These are phyloP conservation scores for Ceratobasidium sp. DNA, from an alignment of 1,284 basidiomycete genomes.

Conservation along the genomic window DNA sequence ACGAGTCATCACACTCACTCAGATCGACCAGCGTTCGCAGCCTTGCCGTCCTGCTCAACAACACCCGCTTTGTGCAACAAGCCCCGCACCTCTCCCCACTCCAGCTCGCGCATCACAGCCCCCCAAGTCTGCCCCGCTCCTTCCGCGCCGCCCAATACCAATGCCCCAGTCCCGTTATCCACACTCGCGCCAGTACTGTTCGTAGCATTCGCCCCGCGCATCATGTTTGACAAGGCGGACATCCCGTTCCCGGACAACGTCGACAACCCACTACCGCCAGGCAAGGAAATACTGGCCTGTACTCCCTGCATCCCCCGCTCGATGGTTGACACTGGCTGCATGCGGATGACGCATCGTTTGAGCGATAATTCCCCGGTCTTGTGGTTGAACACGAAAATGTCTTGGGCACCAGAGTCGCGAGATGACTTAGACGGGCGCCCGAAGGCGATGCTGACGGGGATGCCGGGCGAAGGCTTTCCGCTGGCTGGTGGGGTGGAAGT, in stretches of 20 bases:
- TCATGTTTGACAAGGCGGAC: constrained; percentile 48
- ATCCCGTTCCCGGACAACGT: constrained; percentile 35
- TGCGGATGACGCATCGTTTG: constrained; percentile 60
- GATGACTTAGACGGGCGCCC: constrained; percentile 69
- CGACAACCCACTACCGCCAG: constrained; percentile 14
- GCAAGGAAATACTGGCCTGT: constrained; percentile 29
- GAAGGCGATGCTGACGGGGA: constrained; percentile 63
- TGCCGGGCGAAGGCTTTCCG: constrained; percentile 3
- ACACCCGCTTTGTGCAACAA: constrained; percentile 43
- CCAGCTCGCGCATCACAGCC: constrained; percentile 64
- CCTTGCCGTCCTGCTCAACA: neutral
- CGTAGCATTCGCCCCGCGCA: constrained; percentile 53
- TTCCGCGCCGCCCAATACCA: constrained; percentile 67
- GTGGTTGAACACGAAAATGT: constrained; percentile 71
- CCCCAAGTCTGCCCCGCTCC: constrained; percentile 57
- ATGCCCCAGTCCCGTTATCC: constrained; percentile 52
- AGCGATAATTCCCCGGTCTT: constrained; percentile 69
- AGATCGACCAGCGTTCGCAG: constrained; percentile 46
- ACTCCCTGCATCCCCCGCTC: constrained; percentile 32
- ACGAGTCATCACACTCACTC: constrained; percentile 49
- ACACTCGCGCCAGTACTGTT: constrained; percentile 57
- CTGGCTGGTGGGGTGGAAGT: neutral
- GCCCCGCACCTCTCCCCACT: constrained; percentile 69
- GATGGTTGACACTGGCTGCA: constrained; percentile 32
- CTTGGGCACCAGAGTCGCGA: constrained; percentile 62